Base-by-base conservation (phyloP, 495 filamentous ascomycete genomes). In the Trichodelitschia bisporula region DNA sequence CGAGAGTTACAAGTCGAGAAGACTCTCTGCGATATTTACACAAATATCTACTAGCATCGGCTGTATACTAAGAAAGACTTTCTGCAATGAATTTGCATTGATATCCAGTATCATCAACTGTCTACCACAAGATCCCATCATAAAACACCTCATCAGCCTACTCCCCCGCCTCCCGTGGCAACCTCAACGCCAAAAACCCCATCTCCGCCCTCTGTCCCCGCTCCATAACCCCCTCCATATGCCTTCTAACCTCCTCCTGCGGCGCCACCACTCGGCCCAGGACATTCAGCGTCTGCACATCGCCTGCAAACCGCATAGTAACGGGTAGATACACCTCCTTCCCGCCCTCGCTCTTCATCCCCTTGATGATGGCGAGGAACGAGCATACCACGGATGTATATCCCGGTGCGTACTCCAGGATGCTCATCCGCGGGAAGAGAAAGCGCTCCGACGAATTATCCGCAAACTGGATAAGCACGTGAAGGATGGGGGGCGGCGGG, bases 401-500 rank as follows among this genome's bases (percentile, higher is more conserved):
- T 17, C 42, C 47, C 9, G 51, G 57, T 15, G 57, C 46, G 30
- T 59, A 76, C 44, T 97, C 83, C 4, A 95, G 51, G 26, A 95
- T 75, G 33, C 71, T 71, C 42, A 78, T 63, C 45, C 77, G 80
- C 0, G 86, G 86, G 43, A 97, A 86, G 13, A 83, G 47, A 44
- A 80, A 95, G 13, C 83, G 69, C 44, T 93, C 86, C 6, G 80
- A 80, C 12, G 63, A 66, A 10, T 62, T 64, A 5, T 66, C 72
- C 18, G 56, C 57, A 40, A 92, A 90, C 44, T 92, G 84, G 32
- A 97, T 76, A 6, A 83, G 27, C 67, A 2, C 91, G 57, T 11
- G 74, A 65, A 21, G 66, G 29, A 36, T 1, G 28, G 30, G 64
- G 43, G 72, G 69, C 39, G 76, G 66, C 4, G 69, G 54, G 31